These are phyloP conservation scores for Phytophthora tentaculata DNA, from an alignment of 352 stramenopile genomes.

Conservation along the genomic window DNA sequence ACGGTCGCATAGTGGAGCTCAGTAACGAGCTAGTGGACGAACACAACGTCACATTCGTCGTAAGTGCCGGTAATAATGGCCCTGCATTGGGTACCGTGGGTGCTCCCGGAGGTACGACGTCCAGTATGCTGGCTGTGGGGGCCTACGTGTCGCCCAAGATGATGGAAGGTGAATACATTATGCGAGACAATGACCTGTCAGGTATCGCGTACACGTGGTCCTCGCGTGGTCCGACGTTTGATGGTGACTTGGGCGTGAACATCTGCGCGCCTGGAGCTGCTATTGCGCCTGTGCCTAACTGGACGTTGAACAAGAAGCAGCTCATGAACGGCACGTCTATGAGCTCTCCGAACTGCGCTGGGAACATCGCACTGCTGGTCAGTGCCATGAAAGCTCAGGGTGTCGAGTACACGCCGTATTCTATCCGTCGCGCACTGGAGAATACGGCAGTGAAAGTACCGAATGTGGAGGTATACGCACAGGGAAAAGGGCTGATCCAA, in stretches of 20 bases:
- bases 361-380: conserved; percentile 94
- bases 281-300: conserved; percentile 94
- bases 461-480: conserved; percentile 74
- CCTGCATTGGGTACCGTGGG: conserved; percentile 95
- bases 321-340: conserved; percentile 99
- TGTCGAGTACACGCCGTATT: conserved; percentile 87
- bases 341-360: conserved; percentile 94
- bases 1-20: conserved; percentile 89
- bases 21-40: conserved; percentile 91
- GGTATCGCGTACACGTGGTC: conserved; percentile 92
- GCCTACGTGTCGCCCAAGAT: conserved; percentile 96
- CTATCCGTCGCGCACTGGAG: conserved; percentile 89
- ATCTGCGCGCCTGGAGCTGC: conserved; percentile 94
- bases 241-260: conserved; percentile 92
- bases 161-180: conserved; percentile 93
- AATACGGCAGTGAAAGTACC: conserved; percentile 76
- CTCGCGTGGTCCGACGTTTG: conserved; percentile 91
- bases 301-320: conserved; percentile 95
- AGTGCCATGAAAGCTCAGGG: conserved; percentile 86
- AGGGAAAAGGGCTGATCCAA: conserved; percentile 86
- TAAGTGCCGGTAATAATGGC: conserved; percentile 95
- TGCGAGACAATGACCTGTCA: conserved; percentile 70
- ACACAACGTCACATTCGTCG: conserved; percentile 94
- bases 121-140: conserved; percentile 91
- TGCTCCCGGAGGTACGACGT: conserved; percentile 90